Conservation (phyloP, 805 yeast genomes). For the Cephaloascus fragrans region DNA sequence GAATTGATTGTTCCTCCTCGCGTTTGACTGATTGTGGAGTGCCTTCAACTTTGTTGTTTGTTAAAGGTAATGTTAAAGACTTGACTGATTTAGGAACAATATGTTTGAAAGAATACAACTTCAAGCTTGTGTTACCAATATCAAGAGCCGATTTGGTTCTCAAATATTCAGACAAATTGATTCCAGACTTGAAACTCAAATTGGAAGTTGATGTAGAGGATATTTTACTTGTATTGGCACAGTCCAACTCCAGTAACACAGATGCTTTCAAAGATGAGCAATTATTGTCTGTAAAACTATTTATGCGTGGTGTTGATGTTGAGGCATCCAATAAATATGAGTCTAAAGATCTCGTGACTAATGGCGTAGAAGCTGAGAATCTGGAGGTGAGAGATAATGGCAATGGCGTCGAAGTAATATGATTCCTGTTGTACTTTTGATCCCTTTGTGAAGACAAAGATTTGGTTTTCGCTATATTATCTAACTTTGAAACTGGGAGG, state of each 20-base stretch:
- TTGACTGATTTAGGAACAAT: not conserved
- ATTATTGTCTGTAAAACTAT: not conserved
- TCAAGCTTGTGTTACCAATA: not conserved
- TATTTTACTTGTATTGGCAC: not conserved
- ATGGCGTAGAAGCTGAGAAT: not conserved
- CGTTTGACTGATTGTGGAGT: not conserved
- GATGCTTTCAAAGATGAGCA: not conserved
- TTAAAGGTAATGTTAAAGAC: not conserved
- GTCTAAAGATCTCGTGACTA: not conserved
- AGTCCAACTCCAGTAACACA: not conserved
- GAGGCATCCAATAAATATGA: constrained; percentile 19
- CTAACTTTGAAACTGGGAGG: constrained; percentile 18
- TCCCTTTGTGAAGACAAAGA: not conserved
- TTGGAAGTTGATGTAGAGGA: not conserved
- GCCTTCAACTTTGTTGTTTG: not conserved
- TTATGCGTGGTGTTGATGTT: constrained; percentile 4
- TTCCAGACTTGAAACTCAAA: not conserved
- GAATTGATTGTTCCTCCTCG: not conserved
- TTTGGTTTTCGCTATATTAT: constrained; percentile 3
- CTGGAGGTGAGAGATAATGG: not conserved
- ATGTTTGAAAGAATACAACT: not conserved
- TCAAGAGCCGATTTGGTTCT: not conserved
- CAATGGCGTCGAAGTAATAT: not conserved
- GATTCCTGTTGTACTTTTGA: not conserved
- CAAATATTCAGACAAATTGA: not conserved